Evolutionary conservation across 2,329 filamentous ascomycete species (phyloP), one percentile per base, ranked within the genome.

Genomic region (Ceratocystis smalleyi): DNA sequence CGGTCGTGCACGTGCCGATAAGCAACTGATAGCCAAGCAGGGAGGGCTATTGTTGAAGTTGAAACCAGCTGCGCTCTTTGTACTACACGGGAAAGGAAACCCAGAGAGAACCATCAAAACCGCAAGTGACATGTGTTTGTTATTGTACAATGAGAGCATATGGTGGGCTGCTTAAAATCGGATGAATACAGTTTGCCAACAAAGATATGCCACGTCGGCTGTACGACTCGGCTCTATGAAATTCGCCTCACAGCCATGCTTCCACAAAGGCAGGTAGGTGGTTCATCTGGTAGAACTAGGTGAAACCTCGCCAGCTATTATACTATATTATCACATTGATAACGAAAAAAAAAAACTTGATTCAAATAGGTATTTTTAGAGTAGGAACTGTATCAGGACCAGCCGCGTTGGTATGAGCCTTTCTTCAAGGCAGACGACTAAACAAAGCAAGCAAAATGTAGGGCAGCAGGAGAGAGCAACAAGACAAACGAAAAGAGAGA

Each of bases 321-420:
- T 19, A 35, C 15, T 1, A 57, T 24, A 12, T 10, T 6, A 35
- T 35, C 54, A 57, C 54, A 35, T 30, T n/a, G n/a, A 51, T 51
- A 22, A 5, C 32, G n/a, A 57, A 3, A 12, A 30, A 27, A 22
- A 12, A 35, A 35, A 32, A n/a, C n/a, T n/a, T 19, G 5, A 57
- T 17, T 57, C 32, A 57, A 17, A 57, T 57, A n/a, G 12, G 8
- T 35, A 57, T 57, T 57, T 57, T 57, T 57, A 57, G 54, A 35
- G 32, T 24, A n/a, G 32, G 15, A 57, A 32, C n/a, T 40, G 49
- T 19, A 59, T 24, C 32, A 59, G 49, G 43, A 40, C 51, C 62
- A 63, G 51, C 51, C 40, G 54, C 22, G 27, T 27, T 49, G 40
- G 62, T 59, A 63, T 63, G 19, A 49, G 49, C 62, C 62, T 63